Conservation (phyloP, 306 rosid genomes). For the Lathyrus aphaca region DNA sequence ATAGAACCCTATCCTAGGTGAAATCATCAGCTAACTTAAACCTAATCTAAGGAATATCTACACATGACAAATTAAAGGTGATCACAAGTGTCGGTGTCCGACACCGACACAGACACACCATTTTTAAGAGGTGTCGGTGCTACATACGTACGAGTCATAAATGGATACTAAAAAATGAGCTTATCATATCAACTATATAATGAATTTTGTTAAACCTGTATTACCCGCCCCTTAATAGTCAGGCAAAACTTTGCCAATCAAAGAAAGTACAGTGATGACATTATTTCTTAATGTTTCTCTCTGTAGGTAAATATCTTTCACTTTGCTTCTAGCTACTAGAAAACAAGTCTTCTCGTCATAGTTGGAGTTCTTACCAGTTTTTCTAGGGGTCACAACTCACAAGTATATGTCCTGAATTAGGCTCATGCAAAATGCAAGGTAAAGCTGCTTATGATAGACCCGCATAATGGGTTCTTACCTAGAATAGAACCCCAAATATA, state of each 20-base stretch:
- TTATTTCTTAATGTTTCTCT: constrained; percentile 4
- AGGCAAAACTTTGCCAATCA: not conserved
- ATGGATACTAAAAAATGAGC: not conserved
- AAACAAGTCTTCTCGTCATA: not conserved
- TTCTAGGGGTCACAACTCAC: constrained; percentile 3
- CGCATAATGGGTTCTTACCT: not conserved
- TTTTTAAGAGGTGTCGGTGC: no score
- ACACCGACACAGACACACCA: no score
- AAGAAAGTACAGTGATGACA: not conserved
- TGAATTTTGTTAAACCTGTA: not conserved
- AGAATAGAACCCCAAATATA: not conserved
- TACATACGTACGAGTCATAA: not conserved
- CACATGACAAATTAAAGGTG: not conserved
- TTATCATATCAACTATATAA: not conserved
- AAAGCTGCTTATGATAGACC: not conserved
- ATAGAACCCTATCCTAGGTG: not conserved
- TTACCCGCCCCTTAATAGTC: not conserved
- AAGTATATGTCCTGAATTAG: not conserved
- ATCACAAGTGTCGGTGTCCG: no score
- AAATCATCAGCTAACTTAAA: constrained; percentile 3
- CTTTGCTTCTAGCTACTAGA: not conserved
- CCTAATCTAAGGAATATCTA: constrained; percentile 5
- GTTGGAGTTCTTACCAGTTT: not conserved
- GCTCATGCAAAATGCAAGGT: constrained; percentile 10
- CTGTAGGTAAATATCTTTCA: not conserved